Conservation (phyloP, 768 basidiomycete species). For the Piloderma croceum region DNA sequence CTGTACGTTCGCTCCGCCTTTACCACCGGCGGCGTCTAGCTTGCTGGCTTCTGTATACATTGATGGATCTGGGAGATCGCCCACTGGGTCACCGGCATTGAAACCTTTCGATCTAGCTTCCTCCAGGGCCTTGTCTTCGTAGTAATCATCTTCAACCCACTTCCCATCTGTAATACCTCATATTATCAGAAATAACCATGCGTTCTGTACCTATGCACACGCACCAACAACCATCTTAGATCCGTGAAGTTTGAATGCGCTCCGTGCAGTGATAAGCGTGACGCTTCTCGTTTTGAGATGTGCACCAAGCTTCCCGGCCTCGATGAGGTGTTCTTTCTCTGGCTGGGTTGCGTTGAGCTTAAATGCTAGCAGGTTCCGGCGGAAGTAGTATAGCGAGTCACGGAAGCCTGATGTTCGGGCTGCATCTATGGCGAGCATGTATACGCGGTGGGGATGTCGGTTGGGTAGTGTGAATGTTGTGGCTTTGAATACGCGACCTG, state of each 20-base stretch:
- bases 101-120: conserved; percentile 79
- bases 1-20: conserved; percentile 14
- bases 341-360: conserved; percentile 85
- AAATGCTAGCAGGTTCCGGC: conserved; percentile 82
- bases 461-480: conserved; percentile 82
- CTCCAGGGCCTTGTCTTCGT: conserved; percentile 75
- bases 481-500: conserved; percentile 86
- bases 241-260: conserved; percentile 91
- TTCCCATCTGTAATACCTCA: conserved; percentile 57
- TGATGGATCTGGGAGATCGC: conserved; percentile 74
- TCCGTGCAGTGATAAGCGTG: conserved; percentile 87
- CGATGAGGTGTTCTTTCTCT: conserved; percentile 92
- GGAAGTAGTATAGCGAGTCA: conserved; percentile 97
- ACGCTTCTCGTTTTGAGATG: conserved; percentile 89
- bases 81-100: conserved; percentile 76
- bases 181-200: not conserved
- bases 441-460: conserved; percentile 77
- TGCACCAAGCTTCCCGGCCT: conserved; percentile 79
- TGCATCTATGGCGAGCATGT: conserved; percentile 97
- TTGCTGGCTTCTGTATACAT: conserved; percentile 44
- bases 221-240: conserved; percentile 82
- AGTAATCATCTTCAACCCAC: conserved; percentile 95
- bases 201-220: conserved; percentile 18
- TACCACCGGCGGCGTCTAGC: conserved; percentile 30
- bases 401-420: conserved; percentile 94